Percentiles rank a stretch among this genome's conserved stretches.
These are phyloP conservation scores for Ophiostoma australiae DNA, from an alignment of 2,329 filamentous ascomycete species.

Conservation along the genomic window DNA sequence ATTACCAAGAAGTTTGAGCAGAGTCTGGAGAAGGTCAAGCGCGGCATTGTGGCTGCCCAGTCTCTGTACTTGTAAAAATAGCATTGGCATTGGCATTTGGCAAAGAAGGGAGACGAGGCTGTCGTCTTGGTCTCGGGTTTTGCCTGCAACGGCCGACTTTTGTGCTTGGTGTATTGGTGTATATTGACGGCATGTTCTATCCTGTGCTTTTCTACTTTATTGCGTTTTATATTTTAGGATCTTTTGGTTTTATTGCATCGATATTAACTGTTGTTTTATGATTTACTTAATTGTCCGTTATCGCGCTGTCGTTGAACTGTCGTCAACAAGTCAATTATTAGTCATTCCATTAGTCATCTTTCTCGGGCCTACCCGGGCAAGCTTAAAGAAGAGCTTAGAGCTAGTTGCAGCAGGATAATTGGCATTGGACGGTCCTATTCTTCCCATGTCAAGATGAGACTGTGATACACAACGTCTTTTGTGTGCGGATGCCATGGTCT, in stretches of 20 bases:
- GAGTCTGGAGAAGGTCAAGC: slow-evolving; percentile 75
- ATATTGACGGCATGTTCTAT: slow-evolving; percentile 12
- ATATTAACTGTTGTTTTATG: neutral
- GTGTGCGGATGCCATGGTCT: too few relatives aligned
- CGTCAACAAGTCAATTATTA: neutral
- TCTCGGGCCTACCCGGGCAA: neutral
- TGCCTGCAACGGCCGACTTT: slow-evolving; percentile 7
- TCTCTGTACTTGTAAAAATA: slow-evolving; percentile 71
- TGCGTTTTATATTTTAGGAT: slow-evolving; percentile 4
- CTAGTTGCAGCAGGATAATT: neutral
- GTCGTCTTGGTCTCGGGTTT: slow-evolving; percentile 1
- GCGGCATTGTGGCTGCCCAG: slow-evolving; percentile 93
- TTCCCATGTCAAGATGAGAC: neutral
- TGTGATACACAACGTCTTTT: too few relatives aligned
- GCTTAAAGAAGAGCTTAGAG: neutral
- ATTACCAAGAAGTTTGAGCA: slow-evolving; percentile 87
- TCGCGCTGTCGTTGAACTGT: neutral
- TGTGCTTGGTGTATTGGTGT: slow-evolving; percentile 12
- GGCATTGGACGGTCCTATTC: neutral
- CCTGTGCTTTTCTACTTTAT: neutral
- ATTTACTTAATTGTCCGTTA: neutral
- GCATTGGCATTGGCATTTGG: neutral
- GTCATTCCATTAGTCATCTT: neutral
- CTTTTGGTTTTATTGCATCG: slow-evolving; percentile 11
- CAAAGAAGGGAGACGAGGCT: neutral